phyloP scores from a whole-genome alignment of 768 basidiomycete genomes.

The Phlegmacium glaucopus region DNA sequence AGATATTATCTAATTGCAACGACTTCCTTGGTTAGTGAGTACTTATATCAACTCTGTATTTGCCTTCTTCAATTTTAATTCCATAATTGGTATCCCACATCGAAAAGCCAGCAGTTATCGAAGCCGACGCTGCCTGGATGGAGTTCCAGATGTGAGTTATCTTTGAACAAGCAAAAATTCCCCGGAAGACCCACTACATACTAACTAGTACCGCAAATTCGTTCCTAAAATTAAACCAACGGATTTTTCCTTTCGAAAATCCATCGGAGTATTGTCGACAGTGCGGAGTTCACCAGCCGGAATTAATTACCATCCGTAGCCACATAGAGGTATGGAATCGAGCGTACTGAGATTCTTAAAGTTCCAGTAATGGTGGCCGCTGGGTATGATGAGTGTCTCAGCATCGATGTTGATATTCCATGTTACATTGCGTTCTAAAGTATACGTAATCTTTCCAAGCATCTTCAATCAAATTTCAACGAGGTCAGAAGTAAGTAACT shows the following conservation, averaged over 20 bases:
- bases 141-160: too few relatives aligned
- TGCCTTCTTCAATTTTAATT: too few relatives aligned
- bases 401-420: conserved; percentile 38
- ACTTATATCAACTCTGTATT: too few relatives aligned
- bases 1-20: too few relatives aligned
- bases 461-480: not conserved
- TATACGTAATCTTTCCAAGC: conserved; percentile 26
- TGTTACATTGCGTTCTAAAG: conserved; percentile 30
- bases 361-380: conserved; percentile 43
- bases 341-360: conserved; percentile 33
- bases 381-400: conserved; percentile 43
- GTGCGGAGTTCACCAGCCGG: conserved; percentile 36
- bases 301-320: conserved; percentile 37
- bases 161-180: too few relatives aligned
- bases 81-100: conserved; percentile 46
- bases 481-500: not conserved
- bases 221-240: conserved; percentile 33
- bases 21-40: too few relatives aligned
- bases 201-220: conserved; percentile 39
- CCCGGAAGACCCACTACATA: too few relatives aligned
- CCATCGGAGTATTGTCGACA: conserved; percentile 35
- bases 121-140: conserved; percentile 44
- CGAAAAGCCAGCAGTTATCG: conserved; percentile 45
- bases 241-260: conserved; percentile 39
- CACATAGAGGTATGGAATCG: conserved; percentile 36